Conservation (phyloP, 345 rosid species). For the Eucalyptus curtisii region DNA sequence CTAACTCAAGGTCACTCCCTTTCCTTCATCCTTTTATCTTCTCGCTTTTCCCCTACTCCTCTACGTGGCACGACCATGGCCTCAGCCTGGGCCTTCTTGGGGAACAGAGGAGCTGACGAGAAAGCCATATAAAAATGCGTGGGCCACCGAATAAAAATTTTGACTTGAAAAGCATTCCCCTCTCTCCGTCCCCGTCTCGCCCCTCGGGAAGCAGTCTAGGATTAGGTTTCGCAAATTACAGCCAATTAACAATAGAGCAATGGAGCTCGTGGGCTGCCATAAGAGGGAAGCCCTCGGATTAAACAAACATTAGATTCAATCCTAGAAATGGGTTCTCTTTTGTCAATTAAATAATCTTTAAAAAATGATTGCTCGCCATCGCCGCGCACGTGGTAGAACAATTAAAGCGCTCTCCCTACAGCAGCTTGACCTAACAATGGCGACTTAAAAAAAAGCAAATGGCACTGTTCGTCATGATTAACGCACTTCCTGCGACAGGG, state of each 20-base stretch:
- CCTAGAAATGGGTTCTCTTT: neutral
- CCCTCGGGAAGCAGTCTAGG: neutral
- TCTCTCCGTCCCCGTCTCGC: neutral
- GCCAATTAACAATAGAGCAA: neutral
- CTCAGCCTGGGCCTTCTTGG: neutral
- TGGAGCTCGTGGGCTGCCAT: neutral
- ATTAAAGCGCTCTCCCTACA: neutral
- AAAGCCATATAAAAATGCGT: neutral
- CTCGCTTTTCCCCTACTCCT: neutral
- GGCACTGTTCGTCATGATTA: neutral
- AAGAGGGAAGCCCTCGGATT: neutral
- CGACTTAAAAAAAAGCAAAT: neutral
- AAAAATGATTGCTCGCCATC: neutral
- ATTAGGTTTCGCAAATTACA: neutral
- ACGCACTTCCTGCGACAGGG: neutral
- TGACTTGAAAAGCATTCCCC: neutral
- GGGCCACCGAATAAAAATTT: neutral
- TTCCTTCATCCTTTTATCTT: neutral
- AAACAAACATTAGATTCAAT: neutral
- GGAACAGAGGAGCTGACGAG: neutral
- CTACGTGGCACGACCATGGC: neutral
- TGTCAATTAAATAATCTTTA: neutral
- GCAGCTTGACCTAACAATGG: neutral
- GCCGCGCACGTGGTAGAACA: neutral
- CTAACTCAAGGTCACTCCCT: neutral